Conservation (phyloP, 306 rosid species). For the Casuarina cunninghamiana region DNA sequence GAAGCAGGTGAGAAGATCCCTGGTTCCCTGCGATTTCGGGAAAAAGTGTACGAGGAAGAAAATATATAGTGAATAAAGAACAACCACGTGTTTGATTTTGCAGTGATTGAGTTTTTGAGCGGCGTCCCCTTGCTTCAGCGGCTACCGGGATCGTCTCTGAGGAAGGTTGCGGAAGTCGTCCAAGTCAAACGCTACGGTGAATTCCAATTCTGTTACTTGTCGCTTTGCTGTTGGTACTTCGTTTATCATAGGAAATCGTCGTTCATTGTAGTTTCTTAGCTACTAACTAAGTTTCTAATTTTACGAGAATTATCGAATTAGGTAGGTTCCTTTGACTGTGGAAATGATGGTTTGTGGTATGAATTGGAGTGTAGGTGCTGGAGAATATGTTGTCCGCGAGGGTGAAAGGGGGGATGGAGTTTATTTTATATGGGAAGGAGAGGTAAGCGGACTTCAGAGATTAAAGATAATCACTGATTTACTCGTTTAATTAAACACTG, state of each 20-base stretch:
- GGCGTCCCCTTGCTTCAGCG: conserved; percentile 79
- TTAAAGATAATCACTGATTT: neutral
- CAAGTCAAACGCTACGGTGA: conserved; percentile 61
- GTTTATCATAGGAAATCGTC: neutral
- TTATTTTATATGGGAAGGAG: conserved; percentile 93
- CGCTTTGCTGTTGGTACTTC: neutral
- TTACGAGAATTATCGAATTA: too few relatives aligned
- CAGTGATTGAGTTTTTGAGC: conserved; percentile 82
- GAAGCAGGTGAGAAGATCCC: neutral
- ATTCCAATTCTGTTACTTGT: neutral
- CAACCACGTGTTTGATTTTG: conserved; percentile 22
- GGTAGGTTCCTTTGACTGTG: neutral
- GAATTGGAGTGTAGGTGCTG: conserved; percentile 44
- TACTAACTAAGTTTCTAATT: neutral
- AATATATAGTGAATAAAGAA: neutral
- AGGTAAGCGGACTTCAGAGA: conserved; percentile 45
- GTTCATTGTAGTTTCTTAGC: neutral
- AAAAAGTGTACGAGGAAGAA: neutral
- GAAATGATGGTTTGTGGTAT: conserved; percentile 12
- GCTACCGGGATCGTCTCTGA: conserved; percentile 73
- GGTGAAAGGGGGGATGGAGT: conserved; percentile 78
- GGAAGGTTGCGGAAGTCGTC: conserved; percentile 59
- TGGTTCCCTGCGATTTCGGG: neutral
- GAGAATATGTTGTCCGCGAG: conserved; percentile 72
- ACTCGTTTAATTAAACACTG: neutral